phyloP scores from a whole-genome alignment of 108 stramenopile species.

The Cyclotella cryptica region DNA sequence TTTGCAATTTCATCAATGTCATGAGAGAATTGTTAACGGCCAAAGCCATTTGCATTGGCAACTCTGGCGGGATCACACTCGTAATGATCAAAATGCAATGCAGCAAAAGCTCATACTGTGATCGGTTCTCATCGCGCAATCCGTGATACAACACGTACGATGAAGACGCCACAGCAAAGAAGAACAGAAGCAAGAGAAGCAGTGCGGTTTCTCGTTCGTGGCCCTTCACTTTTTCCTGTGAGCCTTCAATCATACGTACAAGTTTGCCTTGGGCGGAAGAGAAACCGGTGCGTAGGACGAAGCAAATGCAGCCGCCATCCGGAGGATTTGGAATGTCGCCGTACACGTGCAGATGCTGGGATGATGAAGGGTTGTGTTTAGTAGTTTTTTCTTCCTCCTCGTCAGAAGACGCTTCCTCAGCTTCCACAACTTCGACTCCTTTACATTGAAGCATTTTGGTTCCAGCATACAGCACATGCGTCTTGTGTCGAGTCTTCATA shows the following conservation, averaged over 20 bases:
- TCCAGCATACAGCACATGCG: conserved; percentile 92
- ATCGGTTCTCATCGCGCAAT: conserved; percentile 84
- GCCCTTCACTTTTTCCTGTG: conserved; percentile 95
- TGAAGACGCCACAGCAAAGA: conserved; percentile 94
- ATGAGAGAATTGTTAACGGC: conserved; percentile 97
- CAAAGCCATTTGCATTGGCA: conserved; percentile 98
- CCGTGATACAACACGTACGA: conserved; percentile 95
- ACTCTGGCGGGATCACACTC: conserved; percentile 95
- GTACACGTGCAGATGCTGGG: conserved; percentile 28
- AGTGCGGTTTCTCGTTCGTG: conserved; percentile 93
- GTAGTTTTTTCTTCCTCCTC: conserved; percentile 33
- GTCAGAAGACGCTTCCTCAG: conserved; percentile 54
- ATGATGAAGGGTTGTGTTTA: not conserved
- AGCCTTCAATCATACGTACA: conserved; percentile 98
- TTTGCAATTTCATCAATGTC: conserved; percentile 96
- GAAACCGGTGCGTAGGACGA: conserved; percentile 97
- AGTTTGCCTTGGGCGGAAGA: conserved; percentile 97
- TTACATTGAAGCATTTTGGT: conserved; percentile 95
- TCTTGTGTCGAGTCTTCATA: conserved; percentile 91
- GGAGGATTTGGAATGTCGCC: conserved; percentile 77
- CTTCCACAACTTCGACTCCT: conserved; percentile 58
- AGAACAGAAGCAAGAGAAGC: conserved; percentile 89
- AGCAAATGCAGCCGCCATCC: conserved; percentile 91
- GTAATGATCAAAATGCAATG: conserved; percentile 97
- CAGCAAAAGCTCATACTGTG: conserved; percentile 92